Base-by-base conservation (phyloP, 169 alveolate genomes). In the Plasmodium chabaudi region DNA sequence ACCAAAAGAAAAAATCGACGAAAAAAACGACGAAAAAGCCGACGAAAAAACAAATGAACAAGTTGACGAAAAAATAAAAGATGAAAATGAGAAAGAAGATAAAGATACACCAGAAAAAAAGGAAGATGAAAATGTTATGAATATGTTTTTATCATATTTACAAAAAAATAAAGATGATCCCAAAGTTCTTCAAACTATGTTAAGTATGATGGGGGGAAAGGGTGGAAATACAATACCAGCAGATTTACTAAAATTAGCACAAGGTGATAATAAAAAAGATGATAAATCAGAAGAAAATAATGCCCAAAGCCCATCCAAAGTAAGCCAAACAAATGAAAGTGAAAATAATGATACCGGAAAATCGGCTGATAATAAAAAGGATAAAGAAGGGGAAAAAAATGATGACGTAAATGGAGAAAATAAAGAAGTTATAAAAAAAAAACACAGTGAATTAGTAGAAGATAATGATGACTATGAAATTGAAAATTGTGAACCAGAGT, bases 151-250 rank as follows among this genome's bases (percentile, higher is more conserved):
- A 53, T 47, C 34, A 13, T 86, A 70, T 44, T 21, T 86, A 55
- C 91, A 86, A 63, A 86, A 60, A 51, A 86, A 86, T 70, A 86
- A 86, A 53, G 87, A 86, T 72, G 87, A 86, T 21, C 91, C 91
- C 9, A 39, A 57, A 27, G 13, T 70, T 34, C 68, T 86, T 49
- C 91, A 86, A 60, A 56, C 65, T 9, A 23, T 86, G 71, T 15
- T 86, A 56, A 69, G 47, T 34, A 47, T 86, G 64, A 71, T 86
- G 87, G 17, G 23, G 10, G 53, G 67, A 46, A 12, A 67, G 12
- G 61, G 42, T 49, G 46, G 4, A 25, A 46, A 49, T 9, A 68
- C 10, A 51, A 23, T 5, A 49, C 47, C 39, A 51, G 13, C 64
- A 17, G 44, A 44, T 7, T 6, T 15, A 0, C 65, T 44, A 9